A percentile compares a stretch with the other conserved stretches of the same genome.
Evolutionary conservation across 2,329 filamentous ascomycete species (phyloP).

Genomic region (Akanthomyces dipterigenus): DNA sequence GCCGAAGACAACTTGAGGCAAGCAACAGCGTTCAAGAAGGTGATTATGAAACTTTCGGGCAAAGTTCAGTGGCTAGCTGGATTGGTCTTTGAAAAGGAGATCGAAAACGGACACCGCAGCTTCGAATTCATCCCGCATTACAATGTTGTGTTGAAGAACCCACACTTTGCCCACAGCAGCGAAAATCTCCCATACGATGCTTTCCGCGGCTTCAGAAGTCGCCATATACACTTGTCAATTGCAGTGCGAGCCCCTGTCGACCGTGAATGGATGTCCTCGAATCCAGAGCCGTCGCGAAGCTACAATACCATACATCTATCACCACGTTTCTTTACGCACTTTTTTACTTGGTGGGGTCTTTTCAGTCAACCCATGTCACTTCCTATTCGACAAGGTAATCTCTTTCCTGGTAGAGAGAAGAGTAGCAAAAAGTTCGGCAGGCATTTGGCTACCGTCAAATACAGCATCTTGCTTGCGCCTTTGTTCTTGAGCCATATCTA

Average conservation of each 20-base stretch:
- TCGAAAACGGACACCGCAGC: conserved; percentile 63
- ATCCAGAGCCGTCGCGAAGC: conserved; percentile 70
- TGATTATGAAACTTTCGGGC: conserved; percentile 96
- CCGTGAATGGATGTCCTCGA: conserved; percentile 75
- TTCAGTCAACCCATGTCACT: conserved; percentile 94
- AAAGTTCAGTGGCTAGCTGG: conserved; percentile 91
- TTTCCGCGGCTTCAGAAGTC: conserved; percentile 92
- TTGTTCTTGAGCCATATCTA: conserved; percentile 96
- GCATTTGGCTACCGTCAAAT: conserved; percentile 97
- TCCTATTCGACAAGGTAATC: conserved; percentile 81
- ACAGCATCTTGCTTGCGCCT: conserved; percentile 85
- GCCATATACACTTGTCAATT: conserved; percentile 93
- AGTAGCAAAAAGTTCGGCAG: conserved; percentile 98
- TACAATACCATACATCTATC: conserved; percentile 96
- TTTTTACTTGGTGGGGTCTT: conserved; percentile 95
- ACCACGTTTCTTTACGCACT: conserved; percentile 95
- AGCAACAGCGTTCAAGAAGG: conserved; percentile 90
- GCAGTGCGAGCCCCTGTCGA: conserved; percentile 82
- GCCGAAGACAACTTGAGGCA: conserved; percentile 61
- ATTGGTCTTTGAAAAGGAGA: conserved; percentile 82
- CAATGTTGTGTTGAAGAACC: conserved; percentile 77
- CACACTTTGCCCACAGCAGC: conserved; percentile 60
- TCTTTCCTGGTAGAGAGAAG: conserved; percentile 91
- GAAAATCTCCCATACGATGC: conserved; percentile 68
- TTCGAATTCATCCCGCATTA: conserved; percentile 93